A percentile compares a stretch with the other conserved stretches of the same genome.
Evolutionary conservation across 2,329 filamentous ascomycete genomes (phyloP).

Genomic region (Colletotrichum falcatum): DNA sequence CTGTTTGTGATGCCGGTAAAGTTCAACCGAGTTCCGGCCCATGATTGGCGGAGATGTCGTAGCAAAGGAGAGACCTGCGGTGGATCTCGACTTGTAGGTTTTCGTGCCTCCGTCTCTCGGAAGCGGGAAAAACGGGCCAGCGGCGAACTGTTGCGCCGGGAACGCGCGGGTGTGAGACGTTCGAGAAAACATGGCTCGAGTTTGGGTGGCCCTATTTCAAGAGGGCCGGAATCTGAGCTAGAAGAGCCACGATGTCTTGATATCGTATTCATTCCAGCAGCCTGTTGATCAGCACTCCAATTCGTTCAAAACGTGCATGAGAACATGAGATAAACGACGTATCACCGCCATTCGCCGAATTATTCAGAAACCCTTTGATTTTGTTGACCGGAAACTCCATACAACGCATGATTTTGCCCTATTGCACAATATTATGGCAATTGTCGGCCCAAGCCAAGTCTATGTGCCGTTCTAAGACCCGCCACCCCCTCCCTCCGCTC

Average conservation of each 20-base stretch:
- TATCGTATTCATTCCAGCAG: background rate
- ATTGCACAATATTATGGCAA: slow-evolving; percentile 40
- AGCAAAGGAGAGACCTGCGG: slow-evolving; percentile 16
- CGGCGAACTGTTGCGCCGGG: slow-evolving; percentile 15
- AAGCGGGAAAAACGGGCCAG: slow-evolving; percentile 32
- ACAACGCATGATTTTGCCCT: slow-evolving; percentile 29
- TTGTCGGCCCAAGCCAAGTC: slow-evolving; percentile 40
- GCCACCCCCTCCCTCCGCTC: background rate
- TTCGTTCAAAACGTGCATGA: background rate
- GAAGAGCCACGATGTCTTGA: background rate
- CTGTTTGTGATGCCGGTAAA: background rate
- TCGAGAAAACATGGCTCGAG: background rate
- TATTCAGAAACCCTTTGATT: slow-evolving; percentile 22
- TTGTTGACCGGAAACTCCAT: slow-evolving; percentile 33
- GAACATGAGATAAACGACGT: background rate
- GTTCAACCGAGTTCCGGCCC: too few species aligned
- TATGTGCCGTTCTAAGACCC: slow-evolving; percentile 36
- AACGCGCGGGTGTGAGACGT: background rate
- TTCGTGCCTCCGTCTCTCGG: slow-evolving; percentile 35
- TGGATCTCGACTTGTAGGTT: slow-evolving; percentile 27
- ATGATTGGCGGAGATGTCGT: slow-evolving; percentile 28
- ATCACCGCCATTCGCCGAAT: too few species aligned
- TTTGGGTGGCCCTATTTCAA: too few species aligned
- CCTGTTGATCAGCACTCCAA: background rate
- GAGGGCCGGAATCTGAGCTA: background rate